Evolutionary conservation across 805 yeast species (phyloP).

Genomic region (Hagleromyces aurorensis): DNA sequence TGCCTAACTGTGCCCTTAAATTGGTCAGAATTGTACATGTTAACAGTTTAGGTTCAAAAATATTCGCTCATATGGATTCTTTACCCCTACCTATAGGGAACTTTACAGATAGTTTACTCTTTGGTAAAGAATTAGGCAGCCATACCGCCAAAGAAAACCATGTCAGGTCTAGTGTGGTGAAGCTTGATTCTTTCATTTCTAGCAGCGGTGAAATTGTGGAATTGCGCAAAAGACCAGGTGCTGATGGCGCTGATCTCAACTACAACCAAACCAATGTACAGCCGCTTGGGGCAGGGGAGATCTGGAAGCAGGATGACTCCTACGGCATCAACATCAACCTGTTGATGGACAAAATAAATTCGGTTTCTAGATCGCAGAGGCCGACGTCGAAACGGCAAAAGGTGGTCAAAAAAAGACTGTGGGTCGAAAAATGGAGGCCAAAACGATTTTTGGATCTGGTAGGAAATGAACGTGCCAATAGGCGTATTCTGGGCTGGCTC

Average conservation of each 20-base stretch:
- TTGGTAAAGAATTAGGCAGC: no score
- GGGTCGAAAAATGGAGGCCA: conserved; percentile 69
- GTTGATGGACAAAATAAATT: conserved; percentile 30
- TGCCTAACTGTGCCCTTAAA: no score
- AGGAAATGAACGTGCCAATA: conserved; percentile 60
- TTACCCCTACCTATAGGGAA: no score
- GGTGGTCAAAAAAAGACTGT: conserved; percentile 16
- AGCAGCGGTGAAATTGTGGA: conserved; percentile 9
- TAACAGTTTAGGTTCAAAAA: no score
- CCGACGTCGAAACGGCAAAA: conserved; percentile 1
- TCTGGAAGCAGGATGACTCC: conserved; percentile 24
- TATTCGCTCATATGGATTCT: no score
- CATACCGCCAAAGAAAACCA: no score
- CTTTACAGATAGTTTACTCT: no score
- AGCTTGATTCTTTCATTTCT: conserved; percentile 8
- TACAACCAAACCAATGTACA: neutral
- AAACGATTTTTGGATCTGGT: conserved; percentile 52
- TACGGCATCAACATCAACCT: conserved; percentile 36
- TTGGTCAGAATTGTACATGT: no score
- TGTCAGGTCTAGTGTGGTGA: no score
- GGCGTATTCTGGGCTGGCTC: conserved; percentile 55
- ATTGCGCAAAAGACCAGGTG: conserved; percentile 6
- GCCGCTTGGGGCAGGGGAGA: conserved; percentile 2
- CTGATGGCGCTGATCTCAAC: neutral
- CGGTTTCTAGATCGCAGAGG: conserved; percentile 16